Evolutionary conservation across 129 eudicot species (phyloP).

Genomic region (Smallanthus sonchifolius): DNA sequence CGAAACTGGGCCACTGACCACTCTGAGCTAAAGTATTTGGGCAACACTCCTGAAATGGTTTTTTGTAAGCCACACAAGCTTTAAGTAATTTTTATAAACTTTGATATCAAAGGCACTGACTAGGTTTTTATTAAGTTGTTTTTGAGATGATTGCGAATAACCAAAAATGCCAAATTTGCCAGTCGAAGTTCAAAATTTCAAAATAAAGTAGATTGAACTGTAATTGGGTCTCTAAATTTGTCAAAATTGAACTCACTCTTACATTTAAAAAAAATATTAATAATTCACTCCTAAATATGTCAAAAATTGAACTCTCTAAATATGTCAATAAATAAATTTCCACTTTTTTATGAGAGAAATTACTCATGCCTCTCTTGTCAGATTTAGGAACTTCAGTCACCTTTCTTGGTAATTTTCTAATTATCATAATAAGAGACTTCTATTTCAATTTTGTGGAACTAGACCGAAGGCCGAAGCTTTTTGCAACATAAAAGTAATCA

Average conservation of each 20-base stretch:
- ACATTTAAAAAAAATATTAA: no score
- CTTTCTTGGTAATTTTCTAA: neutral
- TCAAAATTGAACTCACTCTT: no score
- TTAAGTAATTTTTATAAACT: conserved; percentile 1
- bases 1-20: conserved; percentile 96
- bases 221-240: neutral
- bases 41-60: conserved; percentile 67
- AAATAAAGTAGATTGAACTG: neutral
- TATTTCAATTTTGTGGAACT: neutral
- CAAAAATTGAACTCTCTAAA: neutral
- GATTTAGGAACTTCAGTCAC: neutral
- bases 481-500: neutral
- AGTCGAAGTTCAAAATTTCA: neutral
- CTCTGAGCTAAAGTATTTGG: conserved; percentile 91
- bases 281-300: neutral
- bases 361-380: neutral
- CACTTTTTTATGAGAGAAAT: neutral
- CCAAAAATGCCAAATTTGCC: neutral
- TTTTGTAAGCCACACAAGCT: conserved; percentile 10
- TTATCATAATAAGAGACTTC: neutral
- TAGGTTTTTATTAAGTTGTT: neutral
- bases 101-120: neutral
- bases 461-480: neutral
- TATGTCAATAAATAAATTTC: neutral
- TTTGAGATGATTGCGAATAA: neutral